Evolutionary conservation across 495 filamentous ascomycete genomes (phyloP), one percentile per base, ranked within the genome.

Genomic region (Evernia prunastri): DNA sequence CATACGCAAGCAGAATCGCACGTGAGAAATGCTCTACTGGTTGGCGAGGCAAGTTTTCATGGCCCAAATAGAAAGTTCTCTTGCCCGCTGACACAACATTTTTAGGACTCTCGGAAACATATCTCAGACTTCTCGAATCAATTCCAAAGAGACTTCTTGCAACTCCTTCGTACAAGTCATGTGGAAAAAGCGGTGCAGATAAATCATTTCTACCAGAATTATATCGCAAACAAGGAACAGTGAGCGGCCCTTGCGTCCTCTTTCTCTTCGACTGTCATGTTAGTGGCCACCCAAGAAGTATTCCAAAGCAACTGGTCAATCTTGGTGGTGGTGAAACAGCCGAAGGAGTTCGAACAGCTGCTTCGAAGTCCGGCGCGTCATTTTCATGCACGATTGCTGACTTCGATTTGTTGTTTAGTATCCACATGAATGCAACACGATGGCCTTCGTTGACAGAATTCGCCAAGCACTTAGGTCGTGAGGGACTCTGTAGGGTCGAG

Each of bases 191-290:
- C 82, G 59, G 84, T 97, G 4, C 80, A 91, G 37, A 80, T 90
- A 10, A 97, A 97, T 66, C 86, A 89, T 59, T 97, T 96, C 72
- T 99, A 99, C 72, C 90, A 97, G 74, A 86, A 90, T 70, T 88
- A 90, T 67, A 93, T 94, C 65, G 76, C 78, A 20, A 80, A 89
- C 73, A 89, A 89, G 71, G 84, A 92, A 72, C 95, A 97, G 49
- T 53, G 31, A 31, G 49, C 13, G 5, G 4, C 27, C 27, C 27
- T 29, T 31, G 49, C 27, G 5, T 53, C 23, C 23, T 49, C 42
- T 12, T 25, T 12, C 45, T 2, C n/a, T 25, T 25, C 11, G 10
- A 49, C 8, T 7, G 23, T 49, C 45, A 11, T 23, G 23, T 49
- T 27, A 13, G 12, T 11, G 25, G 45, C 10, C 10, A 13, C n/a